Evolutionary conservation across 176 grass and related monocot species (phyloP), one percentile per base, ranked within the genome.

Genomic region (Tuctoria greenei): DNA sequence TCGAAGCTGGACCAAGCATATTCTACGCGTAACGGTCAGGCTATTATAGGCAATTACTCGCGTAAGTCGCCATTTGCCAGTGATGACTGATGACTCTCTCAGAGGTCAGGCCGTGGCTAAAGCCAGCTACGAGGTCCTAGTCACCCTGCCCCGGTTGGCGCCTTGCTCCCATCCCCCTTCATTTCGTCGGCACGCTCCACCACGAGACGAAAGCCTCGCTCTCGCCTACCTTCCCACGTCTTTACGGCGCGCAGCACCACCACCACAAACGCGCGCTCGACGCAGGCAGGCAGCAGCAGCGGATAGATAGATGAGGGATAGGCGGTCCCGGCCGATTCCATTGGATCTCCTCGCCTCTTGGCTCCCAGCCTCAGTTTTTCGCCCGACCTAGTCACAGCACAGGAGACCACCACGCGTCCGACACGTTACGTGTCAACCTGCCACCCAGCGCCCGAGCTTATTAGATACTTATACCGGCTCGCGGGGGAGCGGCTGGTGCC

Each of bases 291-390:
- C 80, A n/a, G n/a, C n/a, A n/a, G 78, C 67, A 82, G 55, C 70
- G 86, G 86, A 84, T 80, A 84, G 86, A 83, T n/a, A 84, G 86
- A 79, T 9, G n/a, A 56, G 37, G 27, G 86, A 88, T 80, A 84
- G 81, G 86, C 75, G 75, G 75, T 88, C 14, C 37, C 5, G 35
- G 75, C 36, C 51, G 31, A 61, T 79, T 88, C 86, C 69, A 12
- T 88, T 83, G 86, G 86, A 88, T 54, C 64, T 78, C 86, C 80
- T 15, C 8, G 4, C 64, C 70, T 70, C 76, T 65, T 1, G 23
- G 9, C 46, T 84, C 81, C 81, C 81, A 84, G 76, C 86, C 86
- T 76, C 76, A 71, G 64, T 59, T 84, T 55, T 16, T 18, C 20
- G 17, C 52, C 71, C 27, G 46, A 28, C 70, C 16, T n/a, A n/a